A percentile compares a stretch with the other conserved stretches of the same genome.
These are phyloP conservation scores for Aleurites moluccanus DNA, from an alignment of 441 rosid species.

Conservation along the genomic window DNA sequence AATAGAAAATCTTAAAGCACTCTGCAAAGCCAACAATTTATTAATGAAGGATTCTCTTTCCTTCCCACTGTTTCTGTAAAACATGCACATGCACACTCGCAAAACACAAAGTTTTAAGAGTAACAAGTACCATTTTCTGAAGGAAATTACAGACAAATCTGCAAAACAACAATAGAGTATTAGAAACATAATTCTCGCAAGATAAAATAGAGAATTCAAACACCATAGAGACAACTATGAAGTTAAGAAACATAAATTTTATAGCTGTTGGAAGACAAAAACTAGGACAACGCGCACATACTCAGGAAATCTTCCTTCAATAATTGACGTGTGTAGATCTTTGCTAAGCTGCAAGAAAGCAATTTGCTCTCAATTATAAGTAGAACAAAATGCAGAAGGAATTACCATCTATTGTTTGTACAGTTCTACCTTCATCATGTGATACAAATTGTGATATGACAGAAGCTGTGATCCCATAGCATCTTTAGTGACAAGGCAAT, in stretches of 20 bases:
- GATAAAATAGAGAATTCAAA: neutral
- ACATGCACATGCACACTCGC: neutral
- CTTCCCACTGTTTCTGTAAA: neutral
- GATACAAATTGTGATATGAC: conserved; percentile 69
- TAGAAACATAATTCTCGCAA: neutral
- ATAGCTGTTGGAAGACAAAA: neutral
- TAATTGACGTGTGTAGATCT: conserved; percentile 59
- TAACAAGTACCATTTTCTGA: conserved; percentile 61
- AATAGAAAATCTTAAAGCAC: neutral
- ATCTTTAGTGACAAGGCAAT: conserved; percentile 75
- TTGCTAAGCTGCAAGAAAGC: conserved; percentile 61
- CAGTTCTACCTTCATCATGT: conserved; percentile 61
- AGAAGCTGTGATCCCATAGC: conserved; percentile 85
- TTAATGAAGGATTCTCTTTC: neutral
- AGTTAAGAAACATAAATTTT: neutral
- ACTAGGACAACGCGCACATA: conserved; percentile 33
- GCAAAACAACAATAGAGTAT: conserved; percentile 21
- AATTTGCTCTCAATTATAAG: conserved; percentile 6
- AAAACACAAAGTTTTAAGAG: neutral
- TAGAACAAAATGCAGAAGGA: conserved; percentile 10
- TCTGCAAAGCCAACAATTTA: neutral
- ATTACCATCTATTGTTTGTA: conserved; percentile 20
- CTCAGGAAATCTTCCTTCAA: conserved; percentile 62
- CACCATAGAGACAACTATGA: neutral
- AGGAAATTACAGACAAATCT: conserved; percentile 73